Conservation (phyloP, 2,329 filamentous ascomycete genomes). For the Colletotrichum sp. region DNA sequence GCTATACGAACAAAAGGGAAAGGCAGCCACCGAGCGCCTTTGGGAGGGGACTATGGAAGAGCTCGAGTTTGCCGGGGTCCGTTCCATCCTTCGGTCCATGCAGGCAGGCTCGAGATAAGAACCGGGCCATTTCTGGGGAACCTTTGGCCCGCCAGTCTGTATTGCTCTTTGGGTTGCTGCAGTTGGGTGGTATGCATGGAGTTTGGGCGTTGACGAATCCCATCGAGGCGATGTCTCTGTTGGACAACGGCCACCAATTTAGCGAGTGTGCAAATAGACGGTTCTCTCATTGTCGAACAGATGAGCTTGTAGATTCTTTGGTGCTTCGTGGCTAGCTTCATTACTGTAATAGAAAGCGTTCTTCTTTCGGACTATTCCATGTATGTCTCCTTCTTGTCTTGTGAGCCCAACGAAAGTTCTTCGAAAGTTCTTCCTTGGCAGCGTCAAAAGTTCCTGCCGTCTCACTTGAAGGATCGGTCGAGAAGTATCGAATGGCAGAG, state of each 20-base stretch:
- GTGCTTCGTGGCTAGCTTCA: background rate
- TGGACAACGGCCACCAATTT: background rate
- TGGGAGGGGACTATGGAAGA: conserved; percentile 24
- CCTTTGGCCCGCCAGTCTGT: background rate
- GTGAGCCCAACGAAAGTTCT: background rate
- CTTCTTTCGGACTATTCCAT: background rate
- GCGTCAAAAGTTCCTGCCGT: background rate
- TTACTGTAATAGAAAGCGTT: background rate
- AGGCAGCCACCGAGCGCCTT: background rate
- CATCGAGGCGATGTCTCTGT: background rate
- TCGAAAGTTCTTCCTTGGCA: background rate
- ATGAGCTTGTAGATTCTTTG: background rate
- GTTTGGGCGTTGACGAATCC: background rate
- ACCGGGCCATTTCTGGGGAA: background rate
- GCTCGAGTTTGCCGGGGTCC: conserved; percentile 24
- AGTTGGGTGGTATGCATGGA: background rate
- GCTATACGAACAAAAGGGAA: conserved; percentile 18
- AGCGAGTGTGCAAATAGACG: background rate
- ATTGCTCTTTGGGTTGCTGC: background rate
- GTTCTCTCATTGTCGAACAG: background rate
- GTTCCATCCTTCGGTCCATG: conserved; percentile 4
- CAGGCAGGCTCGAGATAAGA: background rate
- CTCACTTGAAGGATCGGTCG: background rate
- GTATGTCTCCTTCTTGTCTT: background rate
- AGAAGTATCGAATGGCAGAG: background rate